Base-by-base conservation (phyloP, 129 eudicot genomes). In the Artemisia annua region DNA sequence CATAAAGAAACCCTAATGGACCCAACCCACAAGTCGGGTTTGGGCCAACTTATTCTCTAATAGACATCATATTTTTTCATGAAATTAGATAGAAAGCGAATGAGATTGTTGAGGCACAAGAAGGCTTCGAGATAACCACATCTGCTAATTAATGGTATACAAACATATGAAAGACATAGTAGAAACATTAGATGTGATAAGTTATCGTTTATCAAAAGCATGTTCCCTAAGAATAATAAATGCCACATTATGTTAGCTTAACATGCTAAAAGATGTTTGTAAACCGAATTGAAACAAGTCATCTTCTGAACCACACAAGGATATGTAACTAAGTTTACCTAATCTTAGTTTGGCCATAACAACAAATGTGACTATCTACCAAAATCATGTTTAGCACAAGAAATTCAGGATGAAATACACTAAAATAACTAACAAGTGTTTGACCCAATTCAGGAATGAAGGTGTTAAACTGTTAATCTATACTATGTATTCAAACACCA, bases 261-360 rank as follows among this genome's bases (percentile, higher is more conserved):
- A 24, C 24, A 32, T 12, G 56, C 13, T 57, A 48, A 44, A 67
- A 14, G 60, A 26, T 16, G 48, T 17, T 3, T 35, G 63, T 73
- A 22, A 67, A 16, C 51, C 32, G 5, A 11, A 28, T 6, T 55
- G 57, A 46, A 54, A 6, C 58, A 13, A n/a, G 54, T 5, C 35
- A 56, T 3, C 56, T 19, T 57, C 19, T 15, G 48, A 71, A 44
- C 57, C 44, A 28, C 26, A 18, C 39, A 64, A 14, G 60, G 39
- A 13, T 30, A 17, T 15, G 22, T 24, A 16, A 48, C 46, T 8
- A 22, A 17, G 44, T 66, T 58, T 9, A 35, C 67, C 73, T 66
- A 55, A 67, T 53, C 22, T 43, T 57, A 35, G 79, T 75, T 75
- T 67, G 68, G 74, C 20, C 49, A 48, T 56, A 67, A 75, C 57